A percentile compares a stretch with the other conserved stretches of the same genome.
Evolutionary conservation across 2,329 filamentous ascomycete genomes (phyloP).

Genomic region (Fusarium caatingaense): DNA sequence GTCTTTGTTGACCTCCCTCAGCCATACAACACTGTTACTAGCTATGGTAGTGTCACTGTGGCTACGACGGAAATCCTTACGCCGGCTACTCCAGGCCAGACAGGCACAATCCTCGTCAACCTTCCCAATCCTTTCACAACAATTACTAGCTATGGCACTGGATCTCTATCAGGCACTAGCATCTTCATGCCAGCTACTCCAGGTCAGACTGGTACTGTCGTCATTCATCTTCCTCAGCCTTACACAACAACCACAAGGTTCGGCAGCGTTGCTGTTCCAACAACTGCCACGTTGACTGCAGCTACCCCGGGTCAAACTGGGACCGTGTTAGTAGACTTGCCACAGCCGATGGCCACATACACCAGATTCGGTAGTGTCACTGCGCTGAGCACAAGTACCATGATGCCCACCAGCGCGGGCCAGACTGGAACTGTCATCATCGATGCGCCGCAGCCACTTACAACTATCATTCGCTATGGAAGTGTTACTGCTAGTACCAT

Average conservation of each 20-base stretch:
- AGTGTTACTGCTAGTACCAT: background rate
- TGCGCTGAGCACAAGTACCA: background rate
- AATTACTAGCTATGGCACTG: background rate
- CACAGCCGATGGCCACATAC: background rate
- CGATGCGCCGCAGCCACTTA: background rate
- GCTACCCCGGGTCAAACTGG: slow-evolving; percentile 1
- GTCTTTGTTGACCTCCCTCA: slow-evolving; percentile 5
- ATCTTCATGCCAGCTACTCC: background rate
- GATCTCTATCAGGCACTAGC: background rate
- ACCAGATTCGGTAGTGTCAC: slow-evolving; percentile 3
- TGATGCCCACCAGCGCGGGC: background rate
- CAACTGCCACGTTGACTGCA: background rate
- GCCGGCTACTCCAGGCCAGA: background rate
- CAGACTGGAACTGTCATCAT: slow-evolving; percentile 5
- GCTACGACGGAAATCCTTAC: background rate
- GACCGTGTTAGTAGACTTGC: slow-evolving; percentile 2
- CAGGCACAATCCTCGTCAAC: slow-evolving; percentile 6
- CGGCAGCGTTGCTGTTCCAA: background rate
- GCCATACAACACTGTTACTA: background rate
- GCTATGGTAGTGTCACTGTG: background rate
- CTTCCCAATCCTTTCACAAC: slow-evolving; percentile 12
- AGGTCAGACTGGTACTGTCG: slow-evolving; percentile 6
- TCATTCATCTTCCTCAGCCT: slow-evolving; percentile 3
- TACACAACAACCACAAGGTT: slow-evolving; percentile 1
- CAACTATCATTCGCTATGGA: background rate